phyloP scores from a whole-genome alignment of 345 rosid species.

The Cardiospermum halicacabum region DNA sequence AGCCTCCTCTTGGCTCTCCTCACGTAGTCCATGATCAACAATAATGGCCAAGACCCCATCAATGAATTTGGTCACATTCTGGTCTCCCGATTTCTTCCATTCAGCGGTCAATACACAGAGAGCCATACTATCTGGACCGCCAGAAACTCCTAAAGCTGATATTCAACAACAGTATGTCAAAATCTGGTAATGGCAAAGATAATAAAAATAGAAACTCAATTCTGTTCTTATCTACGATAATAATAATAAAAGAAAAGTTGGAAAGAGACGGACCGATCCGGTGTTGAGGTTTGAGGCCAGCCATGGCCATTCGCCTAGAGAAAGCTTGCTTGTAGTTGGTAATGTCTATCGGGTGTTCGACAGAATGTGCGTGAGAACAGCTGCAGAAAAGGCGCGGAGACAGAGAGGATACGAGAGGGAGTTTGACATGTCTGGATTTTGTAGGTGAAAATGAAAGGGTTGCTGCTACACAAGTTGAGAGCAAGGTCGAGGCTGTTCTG shows the following conservation, averaged over 20 bases:
- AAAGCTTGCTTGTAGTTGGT: slow-evolving; percentile 46
- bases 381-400: slow-evolving; percentile 43
- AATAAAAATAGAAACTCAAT: neutral
- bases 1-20: slow-evolving; percentile 78
- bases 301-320: slow-evolving; percentile 68
- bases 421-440: slow-evolving; percentile 10
- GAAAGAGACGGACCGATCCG: slow-evolving; percentile 53
- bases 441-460: slow-evolving; percentile 28
- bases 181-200: neutral
- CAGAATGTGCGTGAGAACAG: slow-evolving; percentile 25
- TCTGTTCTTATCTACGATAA: neutral
- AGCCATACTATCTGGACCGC: slow-evolving; percentile 97
- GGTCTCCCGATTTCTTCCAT: slow-evolving; percentile 67
- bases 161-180: slow-evolving; percentile 5
- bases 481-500: slow-evolving; percentile 29
- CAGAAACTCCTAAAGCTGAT: slow-evolving; percentile 83
- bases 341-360: slow-evolving; percentile 20
- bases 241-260: neutral
- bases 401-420: slow-evolving; percentile 21
- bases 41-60: slow-evolving; percentile 81
- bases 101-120: slow-evolving; percentile 72
- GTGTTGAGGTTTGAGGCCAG: slow-evolving; percentile 83
- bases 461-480: slow-evolving; percentile 18
- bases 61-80: slow-evolving; percentile 34
- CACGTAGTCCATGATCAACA: slow-evolving; percentile 83